Evolutionary conservation across 495 filamentous ascomycete genomes (phyloP).

Genomic region (Usnea hakonensis): DNA sequence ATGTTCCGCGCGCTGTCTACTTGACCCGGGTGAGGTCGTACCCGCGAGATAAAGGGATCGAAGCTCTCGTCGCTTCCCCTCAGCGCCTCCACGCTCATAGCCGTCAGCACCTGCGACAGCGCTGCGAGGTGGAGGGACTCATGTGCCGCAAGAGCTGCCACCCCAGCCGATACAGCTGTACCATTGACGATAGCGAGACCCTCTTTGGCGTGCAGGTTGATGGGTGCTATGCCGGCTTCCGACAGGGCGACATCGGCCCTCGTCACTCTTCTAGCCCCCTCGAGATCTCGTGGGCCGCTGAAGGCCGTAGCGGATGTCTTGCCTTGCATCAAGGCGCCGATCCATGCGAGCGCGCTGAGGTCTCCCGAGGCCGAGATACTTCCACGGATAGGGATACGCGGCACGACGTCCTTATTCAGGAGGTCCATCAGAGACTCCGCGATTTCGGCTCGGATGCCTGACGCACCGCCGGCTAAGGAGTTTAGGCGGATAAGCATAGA

Average conservation of each 20-base stretch:
- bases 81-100: constrained; percentile 38
- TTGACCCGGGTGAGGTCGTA: constrained; percentile 56
- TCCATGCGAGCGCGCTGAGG: background rate
- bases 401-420: background rate
- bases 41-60: constrained; percentile 49
- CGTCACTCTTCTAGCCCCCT: too few relatives aligned
- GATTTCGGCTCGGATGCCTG: background rate
- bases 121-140: constrained; percentile 48
- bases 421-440: background rate
- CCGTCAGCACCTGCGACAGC: constrained; percentile 48
- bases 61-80: constrained; percentile 47
- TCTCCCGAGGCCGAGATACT: background rate
- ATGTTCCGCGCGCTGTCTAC: constrained; percentile 51
- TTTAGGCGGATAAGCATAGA: background rate
- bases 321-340: background rate
- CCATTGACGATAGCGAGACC: constrained; percentile 57
- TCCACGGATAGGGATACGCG: background rate
- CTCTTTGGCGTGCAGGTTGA: constrained; percentile 48
- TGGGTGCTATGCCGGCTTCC: constrained; percentile 25
- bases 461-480: background rate
- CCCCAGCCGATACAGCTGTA: constrained; percentile 46
- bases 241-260: too few relatives aligned
- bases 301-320: background rate
- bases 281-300: too few relatives aligned
- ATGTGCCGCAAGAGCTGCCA: constrained; percentile 44